A percentile compares a stretch with the other conserved stretches of the same genome.
phyloP scores from a whole-genome alignment of 352 stramenopile species.

The Pythium aristosporum region DNA sequence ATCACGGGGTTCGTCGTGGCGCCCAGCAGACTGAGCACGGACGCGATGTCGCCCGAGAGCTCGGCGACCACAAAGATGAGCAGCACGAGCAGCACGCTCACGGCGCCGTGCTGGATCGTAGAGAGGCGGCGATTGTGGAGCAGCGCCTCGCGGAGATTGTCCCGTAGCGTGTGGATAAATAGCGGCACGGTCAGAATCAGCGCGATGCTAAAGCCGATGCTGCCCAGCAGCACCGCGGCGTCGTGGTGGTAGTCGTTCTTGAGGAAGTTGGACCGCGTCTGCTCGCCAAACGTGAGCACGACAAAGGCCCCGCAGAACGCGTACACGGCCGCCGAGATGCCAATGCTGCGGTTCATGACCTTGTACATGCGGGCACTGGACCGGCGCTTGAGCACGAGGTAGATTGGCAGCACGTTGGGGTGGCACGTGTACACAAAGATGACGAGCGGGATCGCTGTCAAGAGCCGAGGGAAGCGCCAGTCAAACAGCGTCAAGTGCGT shows the following conservation, averaged over 20 bases:
- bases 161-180: slow-evolving; percentile 83
- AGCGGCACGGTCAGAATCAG: slow-evolving; percentile 83
- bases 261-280: slow-evolving; percentile 82
- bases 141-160: slow-evolving; percentile 78
- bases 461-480: slow-evolving; percentile 54
- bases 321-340: slow-evolving; percentile 73
- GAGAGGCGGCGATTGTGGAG: slow-evolving; percentile 51
- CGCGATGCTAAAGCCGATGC: slow-evolving; percentile 78
- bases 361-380: slow-evolving; percentile 88
- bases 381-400: slow-evolving; percentile 83
- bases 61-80: slow-evolving; percentile 60
- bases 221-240: slow-evolving; percentile 61
- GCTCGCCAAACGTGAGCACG: slow-evolving; percentile 82
- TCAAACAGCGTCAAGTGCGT: slow-evolving; percentile 76
- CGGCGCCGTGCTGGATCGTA: slow-evolving; percentile 39
- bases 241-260: slow-evolving; percentile 86
- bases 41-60: slow-evolving; percentile 75
- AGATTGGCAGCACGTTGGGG: slow-evolving; percentile 88
- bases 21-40: slow-evolving; percentile 79
- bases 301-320: slow-evolving; percentile 78
- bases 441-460: slow-evolving; percentile 77
- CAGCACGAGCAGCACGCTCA: slow-evolving; percentile 61
- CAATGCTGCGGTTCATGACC: slow-evolving; percentile 85
- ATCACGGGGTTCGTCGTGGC: slow-evolving; percentile 87
- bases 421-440: slow-evolving; percentile 90